Evolutionary conservation across 371 early-diverging fungal genomes (phyloP).

Genomic region (Cokeromyces recurvatus): DNA sequence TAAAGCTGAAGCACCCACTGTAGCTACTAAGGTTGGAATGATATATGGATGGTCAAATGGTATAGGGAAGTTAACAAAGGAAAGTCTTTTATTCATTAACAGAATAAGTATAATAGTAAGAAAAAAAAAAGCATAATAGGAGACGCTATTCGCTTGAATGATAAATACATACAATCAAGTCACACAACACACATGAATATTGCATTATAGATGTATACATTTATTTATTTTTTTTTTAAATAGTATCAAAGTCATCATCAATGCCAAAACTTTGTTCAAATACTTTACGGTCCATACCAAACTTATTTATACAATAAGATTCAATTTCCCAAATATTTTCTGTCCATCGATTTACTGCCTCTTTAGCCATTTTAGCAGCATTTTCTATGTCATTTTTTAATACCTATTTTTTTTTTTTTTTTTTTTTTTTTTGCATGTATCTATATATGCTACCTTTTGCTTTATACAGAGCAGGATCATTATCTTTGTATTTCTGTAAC

Average conservation of each 20-base stretch:
- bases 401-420: no score
- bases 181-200: no score
- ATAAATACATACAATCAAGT: no score
- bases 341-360: conserved; percentile 88
- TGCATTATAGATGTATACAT: no score
- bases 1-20: conserved; percentile 38
- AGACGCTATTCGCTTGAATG: no score
- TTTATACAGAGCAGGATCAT: conserved; percentile 71
- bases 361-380: conserved; percentile 56
- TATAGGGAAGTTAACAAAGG: conserved; percentile 47
- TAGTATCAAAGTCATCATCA: conserved; percentile 73
- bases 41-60: conserved; percentile 50
- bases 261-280: conserved; percentile 79
- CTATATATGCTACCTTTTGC: conserved; percentile 46
- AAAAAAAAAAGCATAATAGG: no score
- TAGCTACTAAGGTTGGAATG: conserved; percentile 31
- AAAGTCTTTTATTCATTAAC: conserved; percentile 32
- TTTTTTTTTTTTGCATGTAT: no score
- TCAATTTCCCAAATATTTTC: conserved; percentile 91
- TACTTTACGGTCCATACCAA: conserved; percentile 61
- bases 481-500: conserved; percentile 65
- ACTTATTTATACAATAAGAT: conserved; percentile 76
- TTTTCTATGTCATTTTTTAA: no score
- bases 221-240: no score
- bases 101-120: no score